Evolutionary conservation across 768 basidiomycete genomes (phyloP).

Genomic region (Inosperma sp.): DNA sequence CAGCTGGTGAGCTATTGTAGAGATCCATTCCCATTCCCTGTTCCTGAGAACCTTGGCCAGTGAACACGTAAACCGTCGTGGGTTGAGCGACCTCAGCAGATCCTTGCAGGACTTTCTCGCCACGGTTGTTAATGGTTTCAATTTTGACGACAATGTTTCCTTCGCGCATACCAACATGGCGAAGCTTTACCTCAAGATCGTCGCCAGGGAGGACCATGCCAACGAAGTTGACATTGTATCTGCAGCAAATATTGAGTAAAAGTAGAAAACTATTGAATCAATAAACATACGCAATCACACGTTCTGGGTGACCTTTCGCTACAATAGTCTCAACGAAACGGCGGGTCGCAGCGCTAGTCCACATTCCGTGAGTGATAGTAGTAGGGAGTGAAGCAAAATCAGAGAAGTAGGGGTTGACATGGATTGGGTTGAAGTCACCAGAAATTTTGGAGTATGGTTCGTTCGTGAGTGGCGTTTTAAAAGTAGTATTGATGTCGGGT

Average conservation of each 20-base stretch:
- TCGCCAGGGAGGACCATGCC: conserved; percentile 96
- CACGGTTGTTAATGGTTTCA: conserved; percentile 76
- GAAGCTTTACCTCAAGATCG: conserved; percentile 79
- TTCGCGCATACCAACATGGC: conserved; percentile 86
- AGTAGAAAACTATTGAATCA: not conserved
- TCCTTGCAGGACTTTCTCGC: conserved; percentile 90
- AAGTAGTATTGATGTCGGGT: conserved; percentile 53
- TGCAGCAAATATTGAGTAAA: conserved; percentile 26
- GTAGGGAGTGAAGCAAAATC: conserved; percentile 89
- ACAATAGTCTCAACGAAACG: conserved; percentile 90
- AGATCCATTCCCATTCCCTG: conserved; percentile 99
- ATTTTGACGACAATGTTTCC: conserved; percentile 92
- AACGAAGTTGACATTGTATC: conserved; percentile 92
- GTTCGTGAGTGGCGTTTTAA: conserved; percentile 85
- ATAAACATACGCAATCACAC: conserved; percentile 73
- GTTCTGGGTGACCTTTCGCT: conserved; percentile 87
- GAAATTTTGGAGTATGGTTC: conserved; percentile 95
- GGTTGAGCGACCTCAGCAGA: conserved; percentile 92
- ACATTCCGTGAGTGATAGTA: conserved; percentile 97
- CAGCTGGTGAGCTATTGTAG: conserved; percentile 88
- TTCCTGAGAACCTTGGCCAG: conserved; percentile 97
- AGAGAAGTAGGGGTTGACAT: conserved; percentile 97
- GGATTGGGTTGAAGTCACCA: conserved; percentile 98
- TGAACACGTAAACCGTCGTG: conserved; percentile 93
- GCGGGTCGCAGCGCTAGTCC: conserved; percentile 93